Evolutionary conservation across 768 basidiomycete genomes (phyloP), one percentile per base, ranked within the genome.

Genomic region (Mycena albidolilacea): DNA sequence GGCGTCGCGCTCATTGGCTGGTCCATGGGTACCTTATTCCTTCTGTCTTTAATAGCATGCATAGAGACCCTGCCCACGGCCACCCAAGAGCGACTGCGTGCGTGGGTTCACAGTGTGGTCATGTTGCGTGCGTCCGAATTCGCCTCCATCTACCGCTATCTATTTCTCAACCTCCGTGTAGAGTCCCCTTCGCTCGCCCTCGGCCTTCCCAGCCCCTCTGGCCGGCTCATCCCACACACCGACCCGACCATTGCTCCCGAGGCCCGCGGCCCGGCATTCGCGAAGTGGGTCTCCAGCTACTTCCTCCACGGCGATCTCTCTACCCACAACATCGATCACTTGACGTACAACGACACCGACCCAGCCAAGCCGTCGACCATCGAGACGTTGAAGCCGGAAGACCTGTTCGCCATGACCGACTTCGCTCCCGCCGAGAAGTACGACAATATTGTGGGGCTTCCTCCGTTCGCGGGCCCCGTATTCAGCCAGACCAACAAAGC

Each of bases 1-100:
- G 78, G 72, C 15, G 70, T 82, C 3, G 71, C 75, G 17, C 64
- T 82, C 8, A 67, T 71, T 2, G 81, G 77, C 17, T 84, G 82
- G 82, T 83, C 82, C 5, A 54, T 82, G 64, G 83, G 82, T 0
- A 75, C 64, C 8, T 50, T 74, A 0, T 82, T 82, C 60, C 38
- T 81, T 11, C 64, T 78, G 52, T 64, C 78, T 6, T 63, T 78
- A 23, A 69, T 81, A 4, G 75, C 76, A 0, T 71, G 74, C 9
- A 75, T 82, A 55, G 72, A 67, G 5, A 67, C 50, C 7, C 66
- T 81, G 9, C 75, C 78, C 11, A 50, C 52, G 9, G 72, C 68
- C 19, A 67, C 73, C 10, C 69, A 74, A 35, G 63, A 65, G n/a
- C 68, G 77, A 6, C 71, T 83, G 4, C 64, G 68, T 46, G 61